These are phyloP conservation scores for Scheffersomyces insectosa DNA, from an alignment of 1,139 yeast genomes.

Conservation along the genomic window DNA sequence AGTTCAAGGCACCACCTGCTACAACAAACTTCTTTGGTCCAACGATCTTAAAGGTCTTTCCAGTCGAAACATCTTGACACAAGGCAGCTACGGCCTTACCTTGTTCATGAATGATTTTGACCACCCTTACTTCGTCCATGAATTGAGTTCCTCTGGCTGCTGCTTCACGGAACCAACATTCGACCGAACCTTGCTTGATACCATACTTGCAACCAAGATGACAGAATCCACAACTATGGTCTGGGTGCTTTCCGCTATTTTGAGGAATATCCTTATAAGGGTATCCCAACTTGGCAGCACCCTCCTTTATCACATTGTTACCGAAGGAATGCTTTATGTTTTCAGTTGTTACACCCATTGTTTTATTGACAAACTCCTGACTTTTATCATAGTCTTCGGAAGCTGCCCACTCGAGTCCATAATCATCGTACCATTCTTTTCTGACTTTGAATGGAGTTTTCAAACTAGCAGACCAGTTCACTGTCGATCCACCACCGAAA, in stretches of 20 bases:
- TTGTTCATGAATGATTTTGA: conserved; percentile 37
- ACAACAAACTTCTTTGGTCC: conserved; percentile 52
- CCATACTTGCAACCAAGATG: conserved; percentile 55
- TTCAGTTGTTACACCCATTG: conserved; percentile 51
- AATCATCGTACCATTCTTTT: conserved; percentile 53
- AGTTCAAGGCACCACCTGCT: conserved; percentile 52
- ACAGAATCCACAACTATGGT: conserved; percentile 54
- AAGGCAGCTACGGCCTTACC: conserved; percentile 49
- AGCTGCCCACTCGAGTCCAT: conserved; percentile 52
- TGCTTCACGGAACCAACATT: conserved; percentile 55
- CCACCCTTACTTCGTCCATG: conserved; percentile 49
- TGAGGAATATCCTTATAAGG: conserved; percentile 44
- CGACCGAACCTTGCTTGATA: conserved; percentile 54
- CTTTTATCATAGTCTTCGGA: conserved; percentile 46
- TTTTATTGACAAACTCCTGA: conserved; percentile 47
- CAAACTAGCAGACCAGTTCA: conserved; percentile 63
- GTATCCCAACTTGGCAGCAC: conserved; percentile 51
- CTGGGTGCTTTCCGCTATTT: conserved; percentile 47
- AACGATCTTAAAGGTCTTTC: conserved; percentile 34
- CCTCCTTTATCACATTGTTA: conserved; percentile 48
- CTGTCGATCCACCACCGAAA: conserved; percentile 63
- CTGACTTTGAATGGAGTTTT: conserved; percentile 56
- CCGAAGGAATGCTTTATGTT: conserved; percentile 48
- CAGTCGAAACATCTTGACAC: conserved; percentile 33
- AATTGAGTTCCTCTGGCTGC: conserved; percentile 49